A percentile compares a stretch with the other conserved stretches of the same genome.
phyloP scores from a whole-genome alignment of 352 stramenopile species.

The Globisporangium viniferum region DNA sequence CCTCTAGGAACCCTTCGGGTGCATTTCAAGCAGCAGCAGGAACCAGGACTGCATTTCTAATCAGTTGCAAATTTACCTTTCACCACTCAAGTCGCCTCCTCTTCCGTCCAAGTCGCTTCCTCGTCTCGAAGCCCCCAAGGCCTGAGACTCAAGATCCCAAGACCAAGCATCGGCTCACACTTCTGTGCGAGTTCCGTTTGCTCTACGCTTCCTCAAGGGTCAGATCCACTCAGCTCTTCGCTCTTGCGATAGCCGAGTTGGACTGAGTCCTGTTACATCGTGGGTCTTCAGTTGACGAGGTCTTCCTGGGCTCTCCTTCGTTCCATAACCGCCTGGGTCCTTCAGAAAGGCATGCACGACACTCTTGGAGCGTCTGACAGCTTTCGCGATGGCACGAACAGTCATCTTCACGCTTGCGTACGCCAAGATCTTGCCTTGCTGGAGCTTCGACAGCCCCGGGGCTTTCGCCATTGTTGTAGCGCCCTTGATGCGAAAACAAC shows the following conservation, averaged over 20 bases:
- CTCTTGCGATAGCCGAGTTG: no score
- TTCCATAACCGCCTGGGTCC: background rate
- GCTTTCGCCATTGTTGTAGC: conserved; percentile 9
- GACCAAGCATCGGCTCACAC: no score
- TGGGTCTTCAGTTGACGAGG: background rate
- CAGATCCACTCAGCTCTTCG: no score
- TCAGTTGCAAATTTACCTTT: conserved; percentile 1
- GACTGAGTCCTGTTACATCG: no score
- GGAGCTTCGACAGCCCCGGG: conserved; percentile 5
- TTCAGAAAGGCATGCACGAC: conserved; percentile 8
- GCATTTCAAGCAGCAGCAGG: background rate
- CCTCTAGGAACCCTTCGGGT: background rate
- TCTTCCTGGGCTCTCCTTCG: background rate
- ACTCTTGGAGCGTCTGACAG: conserved; percentile 4
- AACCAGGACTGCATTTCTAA: conserved; percentile 3
- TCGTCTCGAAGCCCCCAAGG: no score
- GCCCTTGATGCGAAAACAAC: no score
- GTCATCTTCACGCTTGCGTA: conserved; percentile 9
- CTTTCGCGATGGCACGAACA: conserved; percentile 4
- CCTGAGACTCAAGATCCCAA: no score
- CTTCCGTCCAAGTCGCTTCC: no score
- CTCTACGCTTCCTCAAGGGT: no score
- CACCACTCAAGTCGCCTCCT: no score
- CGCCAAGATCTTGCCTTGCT: conserved; percentile 9
- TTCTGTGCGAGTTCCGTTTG: no score